Base-by-base conservation (phyloP, 2,329 filamentous ascomycete species). In the Hawksworthiomyces lignivorus region DNA sequence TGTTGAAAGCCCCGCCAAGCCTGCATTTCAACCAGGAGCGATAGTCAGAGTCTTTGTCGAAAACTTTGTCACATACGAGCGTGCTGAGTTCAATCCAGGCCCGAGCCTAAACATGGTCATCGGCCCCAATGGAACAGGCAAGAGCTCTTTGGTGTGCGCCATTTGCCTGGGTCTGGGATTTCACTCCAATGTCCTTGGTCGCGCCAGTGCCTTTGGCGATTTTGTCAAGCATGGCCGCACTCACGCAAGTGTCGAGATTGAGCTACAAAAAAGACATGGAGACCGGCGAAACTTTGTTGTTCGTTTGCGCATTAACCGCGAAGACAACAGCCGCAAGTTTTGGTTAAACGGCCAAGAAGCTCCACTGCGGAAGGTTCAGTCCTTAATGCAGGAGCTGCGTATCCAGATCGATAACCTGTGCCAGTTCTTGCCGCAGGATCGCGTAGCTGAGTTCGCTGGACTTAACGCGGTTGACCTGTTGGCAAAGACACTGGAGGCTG, bases 331-430 rank as follows among this genome's bases (percentile, higher is more conserved):
- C 51, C 80, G 81, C 24, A 74, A 76, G n/a, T 98, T 84, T 67
- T 83, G 72, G 57, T 60, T 97, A 24, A 82, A 96, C 57, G 81
- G 80, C 30, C 75, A 70, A 48, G 72, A 74, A 42, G 62, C 70
- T 5, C 70, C 71, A 2, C 75, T 80, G 48, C 83, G 81, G 54
- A 70, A 70, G 4, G 72, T 97, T 7, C 71, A 83, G 52, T 64
- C 70, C 9, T 65, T 95, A 36, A 84, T 82, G 47, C 75, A 70
- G 45, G 72, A 71, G 9, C 80, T 94, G 54, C 83, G 83, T 36
- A 97, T 98, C 39, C 92, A 98, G 61, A 87, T 97, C 50, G 92
- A 98, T 67, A 98, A 98, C 53, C 72, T 98, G 3, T 98, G 92
- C 60, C 92, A 98, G 59, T 98, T 98, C 54, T 67, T 98, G 33